Percentiles rank a stretch among this genome's conserved stretches.
phyloP scores from a whole-genome alignment of 192 early-diverging fungal species.

The Phycomyces blakesleeanus region DNA sequence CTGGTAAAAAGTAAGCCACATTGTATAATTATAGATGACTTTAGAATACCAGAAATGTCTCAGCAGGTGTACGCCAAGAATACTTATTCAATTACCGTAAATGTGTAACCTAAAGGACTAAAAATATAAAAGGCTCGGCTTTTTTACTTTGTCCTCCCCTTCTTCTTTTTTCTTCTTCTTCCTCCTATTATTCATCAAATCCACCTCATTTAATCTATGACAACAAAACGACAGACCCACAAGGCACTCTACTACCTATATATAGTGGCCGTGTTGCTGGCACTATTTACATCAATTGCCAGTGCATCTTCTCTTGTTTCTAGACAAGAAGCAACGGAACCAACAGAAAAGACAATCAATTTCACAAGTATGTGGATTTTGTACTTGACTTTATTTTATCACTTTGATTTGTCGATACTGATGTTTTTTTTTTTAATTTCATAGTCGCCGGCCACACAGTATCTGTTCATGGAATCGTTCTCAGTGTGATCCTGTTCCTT shows the following conservation, averaged over 20 bases:
- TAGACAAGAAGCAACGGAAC: neutral
- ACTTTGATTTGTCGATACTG: too few relatives aligned
- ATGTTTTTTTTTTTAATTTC: neutral
- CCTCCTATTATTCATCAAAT: neutral
- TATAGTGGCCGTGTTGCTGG: neutral
- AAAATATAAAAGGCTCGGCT: neutral
- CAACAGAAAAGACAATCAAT: neutral
- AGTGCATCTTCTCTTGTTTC: neutral
- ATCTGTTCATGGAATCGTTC: constrained; percentile 24
- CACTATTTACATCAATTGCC: neutral
- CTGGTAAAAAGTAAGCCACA: too few relatives aligned
- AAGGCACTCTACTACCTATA: neutral
- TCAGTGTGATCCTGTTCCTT: constrained; percentile 28
- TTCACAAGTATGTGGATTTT: constrained; percentile 3
- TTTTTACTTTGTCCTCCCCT: neutral
- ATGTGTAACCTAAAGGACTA: too few relatives aligned
- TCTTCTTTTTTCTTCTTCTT: constrained; percentile 6
- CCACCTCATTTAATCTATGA: constrained; percentile 1
- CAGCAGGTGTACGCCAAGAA: too few relatives aligned
- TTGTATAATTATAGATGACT: too few relatives aligned
- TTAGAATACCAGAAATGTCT: too few relatives aligned
- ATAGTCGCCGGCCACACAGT: constrained; percentile 19
- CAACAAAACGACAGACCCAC: constrained; percentile 4
- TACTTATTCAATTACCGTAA: too few relatives aligned
- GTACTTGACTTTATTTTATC: constrained; percentile 5